A percentile compares a stretch with the other conserved stretches of the same genome.
phyloP scores from a whole-genome alignment of 176 grass and related monocot genomes.

The Hordeum vulgare region MorexV3_pseudomolecules_assembly NC_058521.1:427468860-427469359 shows the following conservation, averaged over 20 bases:
- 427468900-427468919: neutral
- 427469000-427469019: constrained; percentile 82
- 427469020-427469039: constrained; percentile 73
- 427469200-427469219: neutral
- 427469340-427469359: neutral
- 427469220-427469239: neutral
- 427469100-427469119: constrained; percentile 88
- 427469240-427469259: neutral
- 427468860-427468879: constrained; percentile 70
- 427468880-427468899: constrained; percentile 24
- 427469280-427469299: neutral
- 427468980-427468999: constrained; percentile 72
- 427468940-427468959: constrained; percentile 74
- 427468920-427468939: neutral
- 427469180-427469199: neutral
- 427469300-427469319: neutral
- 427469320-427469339: neutral
- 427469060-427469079: constrained; percentile 90
- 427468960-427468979: constrained; percentile 75
- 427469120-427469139: constrained; percentile 11
- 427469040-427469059: constrained; percentile 88
- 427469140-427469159: too few relatives aligned
- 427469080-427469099: constrained; percentile 97
- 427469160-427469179: neutral
- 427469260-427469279: neutral